Evolutionary conservation across 257 asterid species (phyloP).

Genomic region (Mentha longifolia): DNA sequence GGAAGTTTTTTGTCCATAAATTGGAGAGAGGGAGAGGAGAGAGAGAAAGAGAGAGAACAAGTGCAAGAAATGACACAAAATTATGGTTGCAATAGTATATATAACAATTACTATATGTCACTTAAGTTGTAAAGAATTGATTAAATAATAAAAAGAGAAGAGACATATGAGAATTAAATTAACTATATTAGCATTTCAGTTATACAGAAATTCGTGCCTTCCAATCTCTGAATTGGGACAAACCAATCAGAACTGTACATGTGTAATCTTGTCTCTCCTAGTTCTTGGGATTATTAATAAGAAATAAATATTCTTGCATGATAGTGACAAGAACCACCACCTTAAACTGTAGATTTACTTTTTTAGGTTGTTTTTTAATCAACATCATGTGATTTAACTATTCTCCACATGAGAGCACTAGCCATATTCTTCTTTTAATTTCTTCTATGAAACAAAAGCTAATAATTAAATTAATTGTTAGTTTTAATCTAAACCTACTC

Average conservation of each 20-base stretch:
- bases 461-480: background rate
- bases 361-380: conserved; percentile 29
- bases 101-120: conserved; percentile 31
- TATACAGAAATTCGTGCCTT: conserved; percentile 54
- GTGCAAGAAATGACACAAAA: conserved; percentile 40
- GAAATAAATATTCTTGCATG: conserved; percentile 48
- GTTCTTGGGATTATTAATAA: conserved; percentile 34
- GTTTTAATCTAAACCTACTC: background rate
- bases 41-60: conserved; percentile 11
- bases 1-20: conserved; percentile 41
- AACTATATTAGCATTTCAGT: conserved; percentile 11
- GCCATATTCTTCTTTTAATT: conserved; percentile 37
- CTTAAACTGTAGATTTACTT: conserved; percentile 40
- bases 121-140: conserved; percentile 29
- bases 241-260: conserved; percentile 49
- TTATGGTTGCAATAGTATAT: conserved; percentile 37
- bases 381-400: conserved; percentile 55
- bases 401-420: conserved; percentile 48
- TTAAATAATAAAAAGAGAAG: conserved; percentile 30
- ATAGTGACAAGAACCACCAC: conserved; percentile 41
- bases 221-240: conserved; percentile 44
- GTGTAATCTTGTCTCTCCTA: conserved; percentile 47
- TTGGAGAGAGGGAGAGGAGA: background rate
- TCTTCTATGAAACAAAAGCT: conserved; percentile 13
- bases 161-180: background rate